These are phyloP conservation scores for Penicillium sp. DNA, from an alignment of 2,329 filamentous ascomycete species.

Conservation along the genomic window DNA sequence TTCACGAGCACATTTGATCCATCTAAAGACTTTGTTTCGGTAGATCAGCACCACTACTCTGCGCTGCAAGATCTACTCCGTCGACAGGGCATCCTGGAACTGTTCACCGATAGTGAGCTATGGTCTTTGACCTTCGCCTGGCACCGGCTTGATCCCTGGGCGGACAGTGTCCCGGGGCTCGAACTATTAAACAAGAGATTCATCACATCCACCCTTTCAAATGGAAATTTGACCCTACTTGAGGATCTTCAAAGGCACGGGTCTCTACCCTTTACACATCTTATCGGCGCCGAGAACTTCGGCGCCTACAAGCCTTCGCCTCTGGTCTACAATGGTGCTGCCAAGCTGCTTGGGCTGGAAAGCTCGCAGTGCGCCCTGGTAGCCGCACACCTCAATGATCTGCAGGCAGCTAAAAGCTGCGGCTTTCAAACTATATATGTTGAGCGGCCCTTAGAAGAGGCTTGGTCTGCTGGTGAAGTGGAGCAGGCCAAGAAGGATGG, in stretches of 20 bases:
- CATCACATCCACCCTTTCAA: slow-evolving; percentile 67
- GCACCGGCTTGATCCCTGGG: slow-evolving; percentile 71
- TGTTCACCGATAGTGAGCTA: slow-evolving; percentile 64
- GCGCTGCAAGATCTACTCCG: slow-evolving; percentile 60
- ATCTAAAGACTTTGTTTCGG: slow-evolving; percentile 58
- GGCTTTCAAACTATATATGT: slow-evolving; percentile 74
- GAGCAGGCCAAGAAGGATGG: slow-evolving; percentile 53
- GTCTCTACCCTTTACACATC: slow-evolving; percentile 58
- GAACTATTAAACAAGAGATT: slow-evolving; percentile 55
- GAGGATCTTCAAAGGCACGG: slow-evolving; percentile 61
- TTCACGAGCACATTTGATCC: slow-evolving; percentile 55
- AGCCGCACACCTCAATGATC: slow-evolving; percentile 69
- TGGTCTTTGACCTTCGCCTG: slow-evolving; percentile 62
- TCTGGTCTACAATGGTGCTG: slow-evolving; percentile 67
- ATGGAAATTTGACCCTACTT: slow-evolving; percentile 69
- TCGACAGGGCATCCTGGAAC: slow-evolving; percentile 54
- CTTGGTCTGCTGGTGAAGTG: slow-evolving; percentile 52
- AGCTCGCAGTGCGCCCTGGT: slow-evolving; percentile 70
- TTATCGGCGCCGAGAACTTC: slow-evolving; percentile 70
- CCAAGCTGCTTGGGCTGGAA: slow-evolving; percentile 54
- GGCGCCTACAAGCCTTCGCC: slow-evolving; percentile 71
- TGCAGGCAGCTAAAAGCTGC: slow-evolving; percentile 62
- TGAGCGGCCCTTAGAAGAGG: slow-evolving; percentile 66
- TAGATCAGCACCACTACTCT: slow-evolving; percentile 69
- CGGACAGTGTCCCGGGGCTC: slow-evolving; percentile 59